phyloP scores from a whole-genome alignment of 352 stramenopile genomes.

The Globisporangium yorkense region DNA sequence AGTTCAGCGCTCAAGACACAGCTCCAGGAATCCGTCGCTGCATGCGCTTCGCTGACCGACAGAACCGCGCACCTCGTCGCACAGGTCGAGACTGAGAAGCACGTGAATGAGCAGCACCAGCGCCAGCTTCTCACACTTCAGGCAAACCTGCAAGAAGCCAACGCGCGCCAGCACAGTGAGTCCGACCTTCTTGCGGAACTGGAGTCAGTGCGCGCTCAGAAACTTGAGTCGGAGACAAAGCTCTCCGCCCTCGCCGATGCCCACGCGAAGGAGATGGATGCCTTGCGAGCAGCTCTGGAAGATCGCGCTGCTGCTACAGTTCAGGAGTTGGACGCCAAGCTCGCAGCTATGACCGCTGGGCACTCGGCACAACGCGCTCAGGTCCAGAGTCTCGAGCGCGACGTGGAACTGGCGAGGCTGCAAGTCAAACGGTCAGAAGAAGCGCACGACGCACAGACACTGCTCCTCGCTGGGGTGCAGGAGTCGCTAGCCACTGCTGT shows the following conservation, averaged over 20 bases:
- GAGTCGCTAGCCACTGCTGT: neutral
- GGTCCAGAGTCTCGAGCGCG: neutral
- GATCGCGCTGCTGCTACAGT: neutral
- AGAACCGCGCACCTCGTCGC: slow-evolving; percentile 3
- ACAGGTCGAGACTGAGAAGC: neutral
- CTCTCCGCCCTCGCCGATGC: neutral
- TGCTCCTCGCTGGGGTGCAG: slow-evolving; percentile 1
- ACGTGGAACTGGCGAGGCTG: neutral
- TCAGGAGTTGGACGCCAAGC: neutral
- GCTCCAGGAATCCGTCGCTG: neutral
- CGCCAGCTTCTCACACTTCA: neutral
- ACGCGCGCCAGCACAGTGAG: neutral
- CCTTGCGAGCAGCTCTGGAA: neutral
- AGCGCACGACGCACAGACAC: slow-evolving; percentile 1
- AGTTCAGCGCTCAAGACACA: neutral
- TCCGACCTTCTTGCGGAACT: neutral
- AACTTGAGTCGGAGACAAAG: neutral
- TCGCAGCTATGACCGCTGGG: neutral
- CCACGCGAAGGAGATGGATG: neutral
- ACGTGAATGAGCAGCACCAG: neutral
- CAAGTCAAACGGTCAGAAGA: neutral
- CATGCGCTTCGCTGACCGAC: neutral
- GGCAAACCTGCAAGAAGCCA: neutral
- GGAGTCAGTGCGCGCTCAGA: neutral
- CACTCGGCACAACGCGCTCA: neutral